Evolutionary conservation across 257 asterid genomes (phyloP), one percentile per base, ranked within the genome.

Genomic region (Capsicum baccatum): DNA sequence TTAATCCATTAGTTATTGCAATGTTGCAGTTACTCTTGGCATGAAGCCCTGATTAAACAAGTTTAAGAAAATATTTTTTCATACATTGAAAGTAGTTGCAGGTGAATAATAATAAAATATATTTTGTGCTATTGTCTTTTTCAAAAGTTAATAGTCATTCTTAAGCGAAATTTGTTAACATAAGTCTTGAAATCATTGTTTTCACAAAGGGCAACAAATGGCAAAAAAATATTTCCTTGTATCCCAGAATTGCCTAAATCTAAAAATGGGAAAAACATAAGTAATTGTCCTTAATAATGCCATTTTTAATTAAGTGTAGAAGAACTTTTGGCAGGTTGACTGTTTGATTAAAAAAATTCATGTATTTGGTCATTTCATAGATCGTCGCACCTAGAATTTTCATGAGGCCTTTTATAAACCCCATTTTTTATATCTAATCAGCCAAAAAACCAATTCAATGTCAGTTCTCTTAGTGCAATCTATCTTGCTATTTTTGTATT

Each of bases 371-470:
- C 94, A 67, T 88, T 92, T 91, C 88, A 6, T 0, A n/a, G 4
- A 0, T 62, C 67, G 85, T 42, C 83, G 79, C 93, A 89, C 91
- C 92, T 94, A 94, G 99, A 98, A 97, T 93, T 95, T 26, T 91
- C 89, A 56, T 85, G 81, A 74, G 78, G 71, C 60, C 85, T 81
- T 83, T 84, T 91, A 90, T 86, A 91, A 90, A 73, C 79, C 74
- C 83, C 64, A 80, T 21, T 15, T 81, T 81, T 50, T 59, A 19
- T 26, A 19, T 47, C 11, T 56, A 67, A 59, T 73, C 82, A 82
- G 88, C 91, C 87, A 84, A 84, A 37, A 63, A 82, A 83, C 68
- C 17, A 7, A n/a, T 70, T 83, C 33, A 8, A 17, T 80, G 90
- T 64, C 93, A 89, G 85, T 90, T 92, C 90, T 93, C 92, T 92